Conservation (phyloP, 441 rosid species). For the Manihot esculenta region DNA sequence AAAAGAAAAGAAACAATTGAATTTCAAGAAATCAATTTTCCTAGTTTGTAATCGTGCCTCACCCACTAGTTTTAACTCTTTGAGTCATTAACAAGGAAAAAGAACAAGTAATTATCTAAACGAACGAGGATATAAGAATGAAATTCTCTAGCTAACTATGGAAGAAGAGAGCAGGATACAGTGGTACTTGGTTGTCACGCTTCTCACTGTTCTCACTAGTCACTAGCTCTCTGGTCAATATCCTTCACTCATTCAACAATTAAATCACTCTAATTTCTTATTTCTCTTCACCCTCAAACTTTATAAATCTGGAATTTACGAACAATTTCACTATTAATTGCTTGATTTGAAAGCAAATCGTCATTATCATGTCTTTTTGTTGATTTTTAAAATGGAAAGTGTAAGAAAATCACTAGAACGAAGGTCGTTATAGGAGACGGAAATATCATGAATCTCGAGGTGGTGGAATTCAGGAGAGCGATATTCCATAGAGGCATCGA, state of each 20-base stretch:
- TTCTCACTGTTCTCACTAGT: conserved; percentile 78
- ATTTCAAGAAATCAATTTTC: no score
- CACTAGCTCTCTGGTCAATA: conserved; percentile 68
- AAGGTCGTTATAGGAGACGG: conserved; percentile 62
- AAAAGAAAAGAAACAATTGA: no score
- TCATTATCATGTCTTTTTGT: not conserved
- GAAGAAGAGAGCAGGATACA: conserved; percentile 27
- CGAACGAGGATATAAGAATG: no score
- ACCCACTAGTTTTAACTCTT: no score
- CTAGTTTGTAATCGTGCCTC: no score
- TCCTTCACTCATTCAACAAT: not conserved
- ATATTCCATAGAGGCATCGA: conserved; percentile 42
- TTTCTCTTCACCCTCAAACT: not conserved
- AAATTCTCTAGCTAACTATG: not conserved
- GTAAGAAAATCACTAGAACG: conserved; percentile 21
- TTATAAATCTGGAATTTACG: not conserved
- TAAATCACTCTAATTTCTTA: conserved; percentile 5
- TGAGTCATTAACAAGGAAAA: no score
- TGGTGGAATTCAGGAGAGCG: conserved; percentile 36
- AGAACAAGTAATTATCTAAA: no score
- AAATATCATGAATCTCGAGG: conserved; percentile 32
- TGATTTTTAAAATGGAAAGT: not conserved
- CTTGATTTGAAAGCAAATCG: conserved; percentile 1
- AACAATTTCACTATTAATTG: not conserved
- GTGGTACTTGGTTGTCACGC: conserved; percentile 70